phyloP scores from a whole-genome alignment of 805 yeast genomes.

The Zygosaccharomyces bisporus region DNA sequence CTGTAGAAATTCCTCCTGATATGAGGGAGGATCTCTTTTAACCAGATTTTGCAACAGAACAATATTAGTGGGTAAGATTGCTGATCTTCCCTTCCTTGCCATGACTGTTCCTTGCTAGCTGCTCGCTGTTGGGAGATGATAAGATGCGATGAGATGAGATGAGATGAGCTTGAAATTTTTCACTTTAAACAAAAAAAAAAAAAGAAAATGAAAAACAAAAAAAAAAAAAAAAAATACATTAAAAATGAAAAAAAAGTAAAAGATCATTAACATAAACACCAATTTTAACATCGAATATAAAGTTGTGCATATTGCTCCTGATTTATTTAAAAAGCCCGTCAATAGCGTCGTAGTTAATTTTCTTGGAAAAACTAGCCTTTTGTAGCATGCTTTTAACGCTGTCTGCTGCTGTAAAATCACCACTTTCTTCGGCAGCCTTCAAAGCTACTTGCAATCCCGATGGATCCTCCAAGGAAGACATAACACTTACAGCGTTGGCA shows the following conservation, averaged over 20 bases:
- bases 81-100: slow-evolving; percentile 90
- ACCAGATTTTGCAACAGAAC: slow-evolving; percentile 88
- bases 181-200: slow-evolving; percentile 1
- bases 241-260: background rate
- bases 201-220: background rate
- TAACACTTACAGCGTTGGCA: slow-evolving; percentile 20
- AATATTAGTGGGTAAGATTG: slow-evolving; percentile 87
- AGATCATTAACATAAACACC: background rate
- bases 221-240: background rate
- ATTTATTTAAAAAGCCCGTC: slow-evolving; percentile 44
- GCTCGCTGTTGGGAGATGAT: slow-evolving; percentile 5
- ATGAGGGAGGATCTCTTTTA: slow-evolving; percentile 90
- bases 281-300: background rate
- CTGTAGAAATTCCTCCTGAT: slow-evolving; percentile 87
- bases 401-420: slow-evolving; percentile 61
- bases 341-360: slow-evolving; percentile 84
- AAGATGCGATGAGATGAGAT: slow-evolving; percentile 28
- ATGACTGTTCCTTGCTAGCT: slow-evolving; percentile 36
- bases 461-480: slow-evolving; percentile 27
- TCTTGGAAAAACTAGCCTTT: slow-evolving; percentile 75
- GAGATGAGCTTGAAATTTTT: slow-evolving; percentile 22
- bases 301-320: background rate
- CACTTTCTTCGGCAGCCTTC: slow-evolving; percentile 35
- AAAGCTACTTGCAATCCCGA: slow-evolving; percentile 41
- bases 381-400: slow-evolving; percentile 73